Evolutionary conservation across 495 filamentous ascomycete genomes (phyloP), one percentile per base, ranked within the genome.

Genomic region (Aspergillus leporis): DNA sequence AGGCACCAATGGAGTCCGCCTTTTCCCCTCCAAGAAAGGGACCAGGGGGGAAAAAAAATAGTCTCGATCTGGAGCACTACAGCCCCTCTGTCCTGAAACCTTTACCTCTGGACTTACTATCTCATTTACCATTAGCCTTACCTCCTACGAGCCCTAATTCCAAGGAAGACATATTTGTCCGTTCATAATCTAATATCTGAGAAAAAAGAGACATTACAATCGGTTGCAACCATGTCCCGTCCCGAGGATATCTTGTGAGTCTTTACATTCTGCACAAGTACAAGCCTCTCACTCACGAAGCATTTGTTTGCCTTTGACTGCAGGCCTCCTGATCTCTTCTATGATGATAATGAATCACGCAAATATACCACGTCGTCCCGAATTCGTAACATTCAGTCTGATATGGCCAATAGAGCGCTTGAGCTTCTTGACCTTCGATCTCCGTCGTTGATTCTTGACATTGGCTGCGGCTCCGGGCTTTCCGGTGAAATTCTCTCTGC

Each of bases 351-450:
- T 78, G 92, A 96, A 78, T 92, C 94, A 14, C 87, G 87, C 70
- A 93, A 96, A 79, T 98, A 98, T 78, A 98, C 95, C n/a, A 97
- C 93, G 30, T 91, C 85, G 55, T 97, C 92, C 19, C 92, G 94
- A 55, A 98, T 98, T 68, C 88, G 92, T 66, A 90, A 89, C 61
- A 94, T 98, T 70, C 94, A 98, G 74, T 87, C 92, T 14, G 83
- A 86, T 53, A 98, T 98, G 94, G 95, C 94, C 31, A 78, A 90
- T 61, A 91, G 94, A 51, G 93, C 93, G 36, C 90, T 98, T 61
- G 84, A 91, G 58, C 90, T 98, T 36, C 90, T 98, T 67, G 79
- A 87, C 69, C 89, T 98, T 38, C 68, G 81, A n/a, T 74, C 78
- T 8, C 90, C 95, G 12, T 93, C 90, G 43, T 68, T 97, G 43